A percentile compares a stretch with the other conserved stretches of the same genome.
Conservation (phyloP, 1,284 basidiomycete species). For the Meripilus lineatus region DNA sequence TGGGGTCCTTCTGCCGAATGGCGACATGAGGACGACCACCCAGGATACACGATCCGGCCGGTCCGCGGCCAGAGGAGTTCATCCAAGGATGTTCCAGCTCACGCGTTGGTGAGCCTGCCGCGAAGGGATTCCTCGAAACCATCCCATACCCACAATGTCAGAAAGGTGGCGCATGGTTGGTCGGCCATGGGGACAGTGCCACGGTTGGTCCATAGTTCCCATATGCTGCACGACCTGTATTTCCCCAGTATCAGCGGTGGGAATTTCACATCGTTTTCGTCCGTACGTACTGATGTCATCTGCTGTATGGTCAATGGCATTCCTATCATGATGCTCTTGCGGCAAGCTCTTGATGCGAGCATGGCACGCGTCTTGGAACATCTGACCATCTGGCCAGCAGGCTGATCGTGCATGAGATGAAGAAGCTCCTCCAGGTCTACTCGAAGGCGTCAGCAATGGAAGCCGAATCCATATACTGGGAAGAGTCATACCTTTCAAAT, state of each 20-base stretch:
- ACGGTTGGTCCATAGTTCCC: conserved; percentile 95
- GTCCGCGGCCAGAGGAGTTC: conserved; percentile 2
- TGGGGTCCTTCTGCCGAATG: too few species aligned
- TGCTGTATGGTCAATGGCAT: conserved; percentile 71
- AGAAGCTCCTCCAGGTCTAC: conserved; percentile 95
- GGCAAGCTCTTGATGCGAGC: conserved; percentile 95
- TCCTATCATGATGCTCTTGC: conserved; percentile 96
- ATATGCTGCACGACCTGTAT: conserved; percentile 83
- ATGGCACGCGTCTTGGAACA: conserved; percentile 93
- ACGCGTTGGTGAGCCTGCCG: too few species aligned
- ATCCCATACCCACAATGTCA: conserved; percentile 31
- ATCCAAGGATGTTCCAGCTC: conserved; percentile 5
- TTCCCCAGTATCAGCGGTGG: conserved; percentile 5
- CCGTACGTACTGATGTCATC: conserved; percentile 70
- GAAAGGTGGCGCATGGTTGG: conserved; percentile 92
- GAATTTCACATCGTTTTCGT: conserved; percentile 2
- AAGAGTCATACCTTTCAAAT: conserved; percentile 46
- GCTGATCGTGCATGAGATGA: conserved; percentile 76
- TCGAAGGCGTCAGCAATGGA: conserved; percentile 1
- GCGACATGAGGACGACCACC: too few species aligned
- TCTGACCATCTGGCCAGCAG: conserved; percentile 75
- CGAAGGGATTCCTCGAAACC: conserved; percentile 2
- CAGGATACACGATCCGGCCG: too few species aligned
- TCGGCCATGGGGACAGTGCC: conserved; percentile 96
- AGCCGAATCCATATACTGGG: conserved; percentile 19